Conservation (phyloP, 73 alveolate genomes). For the Paramecium pentaurelia region DNA sequence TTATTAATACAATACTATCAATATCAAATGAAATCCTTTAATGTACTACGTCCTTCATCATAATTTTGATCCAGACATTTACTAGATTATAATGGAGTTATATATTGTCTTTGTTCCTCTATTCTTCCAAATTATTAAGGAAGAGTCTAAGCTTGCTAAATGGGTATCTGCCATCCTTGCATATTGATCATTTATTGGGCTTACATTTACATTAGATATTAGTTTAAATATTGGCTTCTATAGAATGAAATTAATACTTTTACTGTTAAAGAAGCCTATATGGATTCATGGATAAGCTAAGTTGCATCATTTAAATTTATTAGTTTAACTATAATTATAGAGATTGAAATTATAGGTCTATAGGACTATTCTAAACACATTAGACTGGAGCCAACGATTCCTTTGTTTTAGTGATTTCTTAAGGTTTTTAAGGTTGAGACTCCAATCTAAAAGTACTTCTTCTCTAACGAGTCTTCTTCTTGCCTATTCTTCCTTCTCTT, state of each 20-base stretch:
- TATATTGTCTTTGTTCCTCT: neutral
- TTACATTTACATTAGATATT: neutral
- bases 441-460: neutral
- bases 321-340: neutral
- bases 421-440: neutral
- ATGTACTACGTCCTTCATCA: neutral
- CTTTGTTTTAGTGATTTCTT: neutral
- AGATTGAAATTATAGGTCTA: neutral
- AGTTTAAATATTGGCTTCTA: neutral
- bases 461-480: constrained; percentile 59
- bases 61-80: neutral
- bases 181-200: neutral
- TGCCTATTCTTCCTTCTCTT: constrained; percentile 61
- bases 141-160: neutral
- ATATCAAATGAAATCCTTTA: neutral
- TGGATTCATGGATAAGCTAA: neutral
- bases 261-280: neutral
- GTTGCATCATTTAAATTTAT: neutral
- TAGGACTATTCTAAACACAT: neutral
- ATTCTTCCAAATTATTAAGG: neutral
- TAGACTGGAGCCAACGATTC: neutral
- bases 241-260: neutral
- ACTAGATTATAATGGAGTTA: neutral
- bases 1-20: neutral
- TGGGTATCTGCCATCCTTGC: neutral